A percentile compares a stretch with the other conserved stretches of the same genome.
These are phyloP conservation scores for Peziza echinospora DNA, from an alignment of 495 filamentous ascomycete genomes.

Conservation along the genomic window DNA sequence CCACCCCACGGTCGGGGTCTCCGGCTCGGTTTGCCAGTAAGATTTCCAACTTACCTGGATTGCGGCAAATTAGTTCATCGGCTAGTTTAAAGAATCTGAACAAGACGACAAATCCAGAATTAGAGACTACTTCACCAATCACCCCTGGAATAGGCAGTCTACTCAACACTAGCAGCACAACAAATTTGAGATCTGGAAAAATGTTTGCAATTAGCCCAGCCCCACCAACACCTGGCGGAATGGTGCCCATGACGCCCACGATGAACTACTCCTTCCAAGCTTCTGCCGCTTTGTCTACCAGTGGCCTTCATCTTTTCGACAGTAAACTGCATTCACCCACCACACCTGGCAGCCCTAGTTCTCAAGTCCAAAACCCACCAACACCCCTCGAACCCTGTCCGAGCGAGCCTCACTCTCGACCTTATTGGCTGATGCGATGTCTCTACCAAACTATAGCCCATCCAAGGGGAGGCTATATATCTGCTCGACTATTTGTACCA, in stretches of 20 bases:
- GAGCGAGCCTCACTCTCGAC: constrained; percentile 59
- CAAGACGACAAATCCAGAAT: constrained; percentile 23
- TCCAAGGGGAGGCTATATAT: constrained; percentile 76
- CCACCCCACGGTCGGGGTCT: constrained; percentile 22
- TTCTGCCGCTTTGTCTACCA: constrained; percentile 29
- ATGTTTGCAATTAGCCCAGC: constrained; percentile 32
- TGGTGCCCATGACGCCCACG: constrained; percentile 22
- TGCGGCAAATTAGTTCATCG: constrained; percentile 63
- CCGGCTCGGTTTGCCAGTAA: constrained; percentile 29
- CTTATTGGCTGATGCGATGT: constrained; percentile 90
- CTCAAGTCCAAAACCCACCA: constrained; percentile 27
- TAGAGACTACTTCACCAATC: constrained; percentile 41
- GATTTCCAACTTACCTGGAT: constrained; percentile 30
- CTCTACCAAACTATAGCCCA: constrained; percentile 84
- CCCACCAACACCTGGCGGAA: constrained; percentile 38
- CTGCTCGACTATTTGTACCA: constrained; percentile 74
- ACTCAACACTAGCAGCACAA: constrained; percentile 26
- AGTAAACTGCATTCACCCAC: constrained; percentile 57
- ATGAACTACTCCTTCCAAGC: constrained; percentile 20
- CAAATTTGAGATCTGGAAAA: constrained; percentile 21
- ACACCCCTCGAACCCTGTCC: constrained; percentile 79
- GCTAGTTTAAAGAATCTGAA: constrained; percentile 50
- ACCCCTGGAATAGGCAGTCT: constrained; percentile 55
- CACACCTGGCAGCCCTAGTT: constrained; percentile 43
- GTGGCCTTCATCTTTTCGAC: constrained; percentile 67